phyloP scores from a whole-genome alignment of 2,329 filamentous ascomycete species.

The Nemania sp. region DNA sequence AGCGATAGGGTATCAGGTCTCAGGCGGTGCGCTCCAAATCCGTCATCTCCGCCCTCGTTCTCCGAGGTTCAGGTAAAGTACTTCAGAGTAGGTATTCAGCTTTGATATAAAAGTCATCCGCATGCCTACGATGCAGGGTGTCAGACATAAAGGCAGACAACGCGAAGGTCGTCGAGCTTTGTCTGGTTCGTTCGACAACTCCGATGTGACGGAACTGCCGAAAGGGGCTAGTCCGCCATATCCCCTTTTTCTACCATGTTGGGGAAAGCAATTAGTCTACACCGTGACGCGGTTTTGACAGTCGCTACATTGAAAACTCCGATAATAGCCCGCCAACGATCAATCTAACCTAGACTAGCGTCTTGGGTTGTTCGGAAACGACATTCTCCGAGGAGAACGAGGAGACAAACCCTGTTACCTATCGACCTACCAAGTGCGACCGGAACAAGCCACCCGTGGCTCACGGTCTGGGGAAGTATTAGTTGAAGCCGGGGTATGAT shows the following conservation, averaged over 20 bases:
- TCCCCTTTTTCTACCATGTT: not conserved
- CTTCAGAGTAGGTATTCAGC: not conserved
- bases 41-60: conserved; percentile 26
- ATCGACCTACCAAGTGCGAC: no score
- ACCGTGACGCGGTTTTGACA: not conserved
- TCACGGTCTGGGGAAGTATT: no score
- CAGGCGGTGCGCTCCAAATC: conserved; percentile 20
- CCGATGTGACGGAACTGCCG: not conserved
- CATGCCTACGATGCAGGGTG: not conserved
- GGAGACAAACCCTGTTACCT: no score
- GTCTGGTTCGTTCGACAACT: not conserved
- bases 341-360: not conserved
- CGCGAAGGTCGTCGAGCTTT: not conserved
- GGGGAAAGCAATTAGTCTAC: no score
- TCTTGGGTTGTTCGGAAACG: no score
- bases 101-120: not conserved
- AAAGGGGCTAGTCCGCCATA: conserved; percentile 18
- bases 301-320: not conserved
- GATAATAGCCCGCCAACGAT: not conserved
- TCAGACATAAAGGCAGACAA: not conserved
- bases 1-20: not conserved
- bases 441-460: no score
- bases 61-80: not conserved
- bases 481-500: no score
- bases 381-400: no score